These are phyloP conservation scores for Mychonastes homosphaera DNA, from an alignment of 139 green algal species.

Conservation along the genomic window DNA sequence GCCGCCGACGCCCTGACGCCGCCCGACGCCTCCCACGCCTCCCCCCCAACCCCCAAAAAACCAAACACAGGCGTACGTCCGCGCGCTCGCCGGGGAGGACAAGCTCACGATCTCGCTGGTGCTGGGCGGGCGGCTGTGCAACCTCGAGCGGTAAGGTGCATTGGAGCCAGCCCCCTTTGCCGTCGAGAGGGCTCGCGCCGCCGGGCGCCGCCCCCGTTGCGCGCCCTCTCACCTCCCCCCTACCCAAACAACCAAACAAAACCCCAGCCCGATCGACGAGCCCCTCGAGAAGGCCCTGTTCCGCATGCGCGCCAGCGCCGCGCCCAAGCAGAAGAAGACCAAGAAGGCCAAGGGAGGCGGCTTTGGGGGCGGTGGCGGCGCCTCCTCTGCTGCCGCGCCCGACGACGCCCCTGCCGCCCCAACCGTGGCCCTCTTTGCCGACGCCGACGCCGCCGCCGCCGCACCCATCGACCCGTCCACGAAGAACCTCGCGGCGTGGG, in stretches of 20 bases:
- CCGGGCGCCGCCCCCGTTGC: not conserved
- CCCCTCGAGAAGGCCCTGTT: slow-evolving; percentile 50
- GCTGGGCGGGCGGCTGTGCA: slow-evolving; percentile 38
- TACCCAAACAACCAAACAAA: not conserved
- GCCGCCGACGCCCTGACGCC: slow-evolving; percentile 1
- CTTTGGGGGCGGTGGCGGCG: not conserved
- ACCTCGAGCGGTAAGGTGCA: slow-evolving; percentile 42
- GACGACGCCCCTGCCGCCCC: not conserved
- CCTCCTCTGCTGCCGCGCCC: not conserved
- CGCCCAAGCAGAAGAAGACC: slow-evolving; percentile 22
- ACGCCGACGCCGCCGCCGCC: not conserved
- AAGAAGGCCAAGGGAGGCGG: slow-evolving; percentile 7
- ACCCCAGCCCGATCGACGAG: slow-evolving; percentile 49
- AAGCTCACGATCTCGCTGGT: slow-evolving; percentile 36
- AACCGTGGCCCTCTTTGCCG: slow-evolving; percentile 1
- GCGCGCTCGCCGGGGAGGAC: slow-evolving; percentile 16
- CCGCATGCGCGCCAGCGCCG: slow-evolving; percentile 42
- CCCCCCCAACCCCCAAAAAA: too few species aligned
- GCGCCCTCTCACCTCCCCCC: not conserved
- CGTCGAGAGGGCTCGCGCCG: too few species aligned
- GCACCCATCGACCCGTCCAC: slow-evolving; percentile 26
- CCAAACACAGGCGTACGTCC: slow-evolving; percentile 41
- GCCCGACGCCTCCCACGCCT: not conserved
- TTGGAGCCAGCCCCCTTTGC: not conserved
- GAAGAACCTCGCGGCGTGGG: slow-evolving; percentile 57